These are phyloP conservation scores for Hyphopichia burtonii DNA, from an alignment of 1,139 yeast species.

Conservation along the genomic window DNA sequence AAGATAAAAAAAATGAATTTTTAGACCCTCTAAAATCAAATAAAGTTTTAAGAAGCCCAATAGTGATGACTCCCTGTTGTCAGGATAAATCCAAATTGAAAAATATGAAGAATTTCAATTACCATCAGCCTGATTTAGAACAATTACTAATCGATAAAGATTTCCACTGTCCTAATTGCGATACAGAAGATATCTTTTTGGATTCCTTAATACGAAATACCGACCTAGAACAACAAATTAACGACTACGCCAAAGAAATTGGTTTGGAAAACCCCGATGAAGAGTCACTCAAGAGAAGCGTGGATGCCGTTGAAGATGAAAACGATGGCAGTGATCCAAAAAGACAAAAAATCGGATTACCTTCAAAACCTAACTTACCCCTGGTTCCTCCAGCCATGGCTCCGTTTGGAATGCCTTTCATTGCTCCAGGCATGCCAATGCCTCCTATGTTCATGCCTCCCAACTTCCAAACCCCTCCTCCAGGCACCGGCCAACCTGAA, in stretches of 20 bases:
- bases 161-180: slow-evolving; percentile 89
- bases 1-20: slow-evolving; percentile 42
- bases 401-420: slow-evolving; percentile 15
- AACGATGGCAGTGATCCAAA: slow-evolving; percentile 22
- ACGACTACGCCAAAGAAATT: slow-evolving; percentile 48
- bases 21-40: slow-evolving; percentile 66
- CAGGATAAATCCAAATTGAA: slow-evolving; percentile 53
- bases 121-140: slow-evolving; percentile 54
- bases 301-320: slow-evolving; percentile 16
- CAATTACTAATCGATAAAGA: slow-evolving; percentile 75
- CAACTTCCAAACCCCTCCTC: slow-evolving; percentile 1
- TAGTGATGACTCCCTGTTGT: slow-evolving; percentile 87
- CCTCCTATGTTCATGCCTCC: slow-evolving; percentile 18
- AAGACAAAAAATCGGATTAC: slow-evolving; percentile 26
- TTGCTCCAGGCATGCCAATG: slow-evolving; percentile 23
- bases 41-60: slow-evolving; percentile 63
- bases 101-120: slow-evolving; percentile 41
- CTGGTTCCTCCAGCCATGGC: slow-evolving; percentile 19
- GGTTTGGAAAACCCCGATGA: slow-evolving; percentile 38
- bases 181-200: slow-evolving; percentile 66
- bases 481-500: slow-evolving; percentile 6
- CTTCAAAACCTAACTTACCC: slow-evolving; percentile 14
- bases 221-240: slow-evolving; percentile 54
- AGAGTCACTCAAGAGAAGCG: slow-evolving; percentile 21
- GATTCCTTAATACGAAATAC: slow-evolving; percentile 68